Conservation (phyloP, 148 eudicot species). For the Silene latifolia region DNA sequence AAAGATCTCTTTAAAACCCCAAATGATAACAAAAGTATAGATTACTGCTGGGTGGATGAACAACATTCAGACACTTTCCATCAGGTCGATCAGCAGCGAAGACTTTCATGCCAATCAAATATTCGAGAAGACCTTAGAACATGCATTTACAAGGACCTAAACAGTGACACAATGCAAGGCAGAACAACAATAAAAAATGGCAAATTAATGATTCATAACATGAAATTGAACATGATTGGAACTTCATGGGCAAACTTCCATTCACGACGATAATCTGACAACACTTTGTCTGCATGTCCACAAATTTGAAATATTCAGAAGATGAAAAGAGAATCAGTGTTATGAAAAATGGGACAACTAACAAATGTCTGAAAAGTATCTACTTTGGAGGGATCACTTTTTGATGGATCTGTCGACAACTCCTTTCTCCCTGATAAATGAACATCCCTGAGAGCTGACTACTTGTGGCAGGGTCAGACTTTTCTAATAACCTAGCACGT, state of each 20-base stretch:
- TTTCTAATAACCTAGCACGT: conserved; percentile 35
- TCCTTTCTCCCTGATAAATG: conserved; percentile 14
- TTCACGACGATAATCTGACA: conserved; percentile 35
- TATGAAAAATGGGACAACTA: conserved; percentile 8
- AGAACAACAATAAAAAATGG: neutral
- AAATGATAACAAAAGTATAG: neutral
- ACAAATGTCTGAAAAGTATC: conserved; percentile 13
- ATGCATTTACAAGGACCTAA: conserved; percentile 46
- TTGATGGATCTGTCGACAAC: conserved; percentile 22
- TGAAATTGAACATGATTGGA: conserved; percentile 5
- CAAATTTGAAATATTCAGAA: conserved; percentile 8
- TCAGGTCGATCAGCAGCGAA: conserved; percentile 41
- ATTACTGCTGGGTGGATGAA: conserved; percentile 83
- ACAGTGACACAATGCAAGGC: conserved; percentile 18
- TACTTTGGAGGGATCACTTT: conserved; percentile 5
- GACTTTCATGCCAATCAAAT: conserved; percentile 55
- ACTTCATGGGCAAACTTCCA: conserved; percentile 47
- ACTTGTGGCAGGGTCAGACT: conserved; percentile 23
- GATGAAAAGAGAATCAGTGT: neutral
- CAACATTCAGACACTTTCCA: conserved; percentile 43
- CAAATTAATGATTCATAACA: neutral
- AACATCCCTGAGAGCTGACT: conserved; percentile 21
- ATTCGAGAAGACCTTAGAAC: conserved; percentile 60
- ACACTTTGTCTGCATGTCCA: conserved; percentile 55
- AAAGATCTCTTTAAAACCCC: neutral